Percentiles rank a stretch among this genome's conserved stretches.
Conservation (phyloP, 2,329 filamentous ascomycete genomes). For the Aspergillus quadricinctus region DNA sequence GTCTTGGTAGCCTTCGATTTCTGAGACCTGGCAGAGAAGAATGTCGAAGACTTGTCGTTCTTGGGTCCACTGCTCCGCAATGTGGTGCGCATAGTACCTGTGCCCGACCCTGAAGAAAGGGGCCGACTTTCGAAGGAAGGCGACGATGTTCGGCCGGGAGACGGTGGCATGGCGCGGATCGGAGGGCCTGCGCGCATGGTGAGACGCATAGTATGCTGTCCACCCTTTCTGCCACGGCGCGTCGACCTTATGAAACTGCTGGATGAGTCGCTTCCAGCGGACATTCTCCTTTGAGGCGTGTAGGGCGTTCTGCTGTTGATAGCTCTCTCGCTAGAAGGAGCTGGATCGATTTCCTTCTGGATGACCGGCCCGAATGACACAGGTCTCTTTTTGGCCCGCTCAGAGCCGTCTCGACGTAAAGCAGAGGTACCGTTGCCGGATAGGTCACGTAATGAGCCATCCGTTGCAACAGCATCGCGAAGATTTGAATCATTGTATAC, state of each 20-base stretch:
- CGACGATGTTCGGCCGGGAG: constrained; percentile 54
- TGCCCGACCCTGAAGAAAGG: constrained; percentile 40
- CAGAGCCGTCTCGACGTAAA: not conserved
- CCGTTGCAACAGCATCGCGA: constrained; percentile 5
- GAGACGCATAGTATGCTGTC: constrained; percentile 59
- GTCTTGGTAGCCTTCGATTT: constrained; percentile 25
- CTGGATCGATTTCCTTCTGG: constrained; percentile 11
- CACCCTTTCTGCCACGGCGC: constrained; percentile 43
- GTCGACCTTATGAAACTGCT: constrained; percentile 75
- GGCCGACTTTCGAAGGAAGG: constrained; percentile 51
- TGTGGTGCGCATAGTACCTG: constrained; percentile 43
- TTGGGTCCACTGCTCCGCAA: constrained; percentile 48
- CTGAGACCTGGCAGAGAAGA: constrained; percentile 35
- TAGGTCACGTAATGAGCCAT: constrained; percentile 1
- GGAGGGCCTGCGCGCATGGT: constrained; percentile 62
- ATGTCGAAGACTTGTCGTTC: constrained; percentile 37
- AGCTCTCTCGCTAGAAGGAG: constrained; percentile 1
- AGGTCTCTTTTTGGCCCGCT: constrained; percentile 15
- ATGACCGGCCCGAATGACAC: constrained; percentile 20
- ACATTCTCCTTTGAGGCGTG: constrained; percentile 50
- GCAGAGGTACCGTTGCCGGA: constrained; percentile 5
- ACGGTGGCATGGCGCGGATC: constrained; percentile 32
- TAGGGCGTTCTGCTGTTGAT: constrained; percentile 5
- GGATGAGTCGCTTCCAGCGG: constrained; percentile 61
- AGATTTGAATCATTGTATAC: constrained; percentile 11